Evolutionary conservation across 2,329 filamentous ascomycete species (phyloP).

Genomic region (Macrophomina pseudophaseolina): DNA sequence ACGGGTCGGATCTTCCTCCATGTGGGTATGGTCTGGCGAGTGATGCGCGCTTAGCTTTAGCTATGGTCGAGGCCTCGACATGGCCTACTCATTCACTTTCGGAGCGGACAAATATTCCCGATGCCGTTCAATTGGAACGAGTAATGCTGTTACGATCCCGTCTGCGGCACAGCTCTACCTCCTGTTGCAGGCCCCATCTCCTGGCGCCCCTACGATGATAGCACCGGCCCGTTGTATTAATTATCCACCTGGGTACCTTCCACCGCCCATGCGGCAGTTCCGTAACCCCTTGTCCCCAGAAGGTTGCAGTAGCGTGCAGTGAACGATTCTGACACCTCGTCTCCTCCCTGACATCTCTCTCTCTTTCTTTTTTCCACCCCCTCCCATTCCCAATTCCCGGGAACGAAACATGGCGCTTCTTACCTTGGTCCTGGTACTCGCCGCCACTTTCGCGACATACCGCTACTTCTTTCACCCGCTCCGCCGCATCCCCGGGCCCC

Average conservation of each 20-base stretch:
- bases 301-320: too few relatives aligned
- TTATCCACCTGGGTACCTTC: not conserved
- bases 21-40: not conserved
- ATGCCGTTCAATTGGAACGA: not conserved
- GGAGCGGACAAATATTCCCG: not conserved
- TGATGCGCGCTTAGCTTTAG: not conserved
- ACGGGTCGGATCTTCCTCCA: not conserved
- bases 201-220: not conserved
- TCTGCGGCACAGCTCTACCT: not conserved
- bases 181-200: not conserved
- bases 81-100: not conserved
- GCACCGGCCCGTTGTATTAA: not conserved
- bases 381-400: not conserved
- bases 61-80: not conserved
- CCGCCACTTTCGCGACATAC: conserved; percentile 1
- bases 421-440: conserved; percentile 18
- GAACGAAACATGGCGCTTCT: conserved; percentile 2
- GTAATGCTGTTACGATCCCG: not conserved
- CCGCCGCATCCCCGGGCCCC: conserved; percentile 37
- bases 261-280: not conserved
- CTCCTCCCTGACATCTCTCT: not conserved
- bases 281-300: not conserved
- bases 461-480: conserved; percentile 19
- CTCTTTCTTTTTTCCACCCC: not conserved
- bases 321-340: too few relatives aligned